phyloP scores from a whole-genome alignment of 148 eudicot species.

The Rhododendron simsii region DNA sequence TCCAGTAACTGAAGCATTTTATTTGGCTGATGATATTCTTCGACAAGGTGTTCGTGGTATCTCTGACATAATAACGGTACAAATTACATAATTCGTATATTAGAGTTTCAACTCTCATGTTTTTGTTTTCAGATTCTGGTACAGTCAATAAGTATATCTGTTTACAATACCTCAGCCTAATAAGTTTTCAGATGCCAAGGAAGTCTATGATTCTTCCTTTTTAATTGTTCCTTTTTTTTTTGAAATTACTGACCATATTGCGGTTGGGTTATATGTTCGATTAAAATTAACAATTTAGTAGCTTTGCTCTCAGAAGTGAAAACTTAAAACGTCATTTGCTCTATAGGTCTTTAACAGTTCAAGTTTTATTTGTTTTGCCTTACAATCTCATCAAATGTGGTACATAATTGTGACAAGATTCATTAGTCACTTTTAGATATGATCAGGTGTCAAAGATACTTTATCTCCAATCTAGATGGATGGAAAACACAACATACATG shows the following conservation, averaged over 20 bases:
- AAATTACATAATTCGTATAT: background rate
- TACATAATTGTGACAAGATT: background rate
- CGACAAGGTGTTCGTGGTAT: conserved; percentile 99
- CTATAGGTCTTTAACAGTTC: background rate
- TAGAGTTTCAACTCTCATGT: background rate
- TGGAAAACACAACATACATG: background rate
- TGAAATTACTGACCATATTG: background rate
- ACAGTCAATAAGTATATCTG: background rate
- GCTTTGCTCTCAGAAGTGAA: background rate
- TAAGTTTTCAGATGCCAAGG: background rate
- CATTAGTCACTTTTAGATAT: background rate
- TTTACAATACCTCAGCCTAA: background rate
- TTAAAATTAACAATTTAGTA: background rate
- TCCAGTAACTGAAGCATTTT: conserved; percentile 98
- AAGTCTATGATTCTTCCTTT: background rate
- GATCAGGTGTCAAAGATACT: background rate
- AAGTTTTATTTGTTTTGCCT: background rate
- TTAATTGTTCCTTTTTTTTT: background rate
- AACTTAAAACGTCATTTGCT: background rate
- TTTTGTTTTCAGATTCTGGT: background rate
- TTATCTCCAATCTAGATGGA: background rate
- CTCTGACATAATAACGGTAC: conserved; percentile 94
- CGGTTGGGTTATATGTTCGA: background rate
- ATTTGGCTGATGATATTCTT: conserved; percentile 95
- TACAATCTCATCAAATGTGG: background rate